Conservation (phyloP, 2,329 filamentous ascomycete species). For the Penicillium sclerotiorum region DNA sequence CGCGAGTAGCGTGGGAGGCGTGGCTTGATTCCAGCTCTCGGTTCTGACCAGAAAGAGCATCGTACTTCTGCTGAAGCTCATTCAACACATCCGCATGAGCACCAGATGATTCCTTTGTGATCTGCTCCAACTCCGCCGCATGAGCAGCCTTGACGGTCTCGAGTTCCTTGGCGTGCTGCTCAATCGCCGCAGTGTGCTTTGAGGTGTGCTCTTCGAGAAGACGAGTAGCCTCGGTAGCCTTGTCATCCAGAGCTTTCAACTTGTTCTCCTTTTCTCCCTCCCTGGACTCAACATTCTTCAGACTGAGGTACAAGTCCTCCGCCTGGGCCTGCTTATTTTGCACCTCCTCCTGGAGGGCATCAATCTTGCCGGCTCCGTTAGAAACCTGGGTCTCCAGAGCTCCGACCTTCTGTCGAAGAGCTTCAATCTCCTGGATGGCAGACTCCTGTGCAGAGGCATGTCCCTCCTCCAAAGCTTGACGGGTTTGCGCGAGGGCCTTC, state of each 20-base stretch:
- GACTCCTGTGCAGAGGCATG: conserved; percentile 35
- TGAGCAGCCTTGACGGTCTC: conserved; percentile 40
- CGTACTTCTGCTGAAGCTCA: conserved; percentile 38
- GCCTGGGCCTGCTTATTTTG: conserved; percentile 41
- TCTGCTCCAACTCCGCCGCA: conserved; percentile 37
- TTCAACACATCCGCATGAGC: conserved; percentile 33
- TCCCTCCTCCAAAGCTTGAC: conserved; percentile 38
- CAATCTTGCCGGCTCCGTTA: conserved; percentile 35
- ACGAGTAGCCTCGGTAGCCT: conserved; percentile 35
- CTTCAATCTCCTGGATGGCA: conserved; percentile 39
- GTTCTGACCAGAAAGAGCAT: conserved; percentile 33
- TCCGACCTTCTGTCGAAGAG: conserved; percentile 38
- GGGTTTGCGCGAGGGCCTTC: conserved; percentile 36
- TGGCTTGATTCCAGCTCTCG: conserved; percentile 35
- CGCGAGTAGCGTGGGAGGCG: conserved; percentile 15
- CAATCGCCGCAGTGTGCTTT: conserved; percentile 30
- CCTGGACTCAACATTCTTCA: conserved; percentile 42
- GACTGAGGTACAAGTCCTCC: conserved; percentile 39
- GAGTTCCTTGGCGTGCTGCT: conserved; percentile 37
- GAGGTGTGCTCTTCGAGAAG: conserved; percentile 39
- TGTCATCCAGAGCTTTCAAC: conserved; percentile 37
- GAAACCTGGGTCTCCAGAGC: conserved; percentile 36
- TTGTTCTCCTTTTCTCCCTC: conserved; percentile 38
- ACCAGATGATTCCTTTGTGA: conserved; percentile 32
- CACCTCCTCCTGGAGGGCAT: conserved; percentile 38